Evolutionary conservation across 2,329 filamentous ascomycete species (phyloP).

Genomic region (Aspergillus costaricaensis): DNA sequence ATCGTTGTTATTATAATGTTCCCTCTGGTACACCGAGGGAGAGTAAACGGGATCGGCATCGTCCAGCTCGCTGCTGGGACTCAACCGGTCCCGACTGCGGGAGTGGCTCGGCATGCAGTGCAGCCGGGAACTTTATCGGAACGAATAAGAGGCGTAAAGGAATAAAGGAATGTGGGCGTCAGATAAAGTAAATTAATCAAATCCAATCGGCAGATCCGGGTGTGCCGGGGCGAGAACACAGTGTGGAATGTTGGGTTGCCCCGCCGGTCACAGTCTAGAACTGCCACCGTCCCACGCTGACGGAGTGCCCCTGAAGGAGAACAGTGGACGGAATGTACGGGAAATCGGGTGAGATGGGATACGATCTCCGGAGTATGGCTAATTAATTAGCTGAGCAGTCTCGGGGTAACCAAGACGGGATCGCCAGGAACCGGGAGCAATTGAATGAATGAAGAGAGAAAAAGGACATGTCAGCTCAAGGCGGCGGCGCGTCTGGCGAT

Average conservation of each 20-base stretch:
- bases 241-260: neutral
- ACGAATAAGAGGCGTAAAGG: neutral
- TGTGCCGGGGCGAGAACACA: neutral
- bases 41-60: constrained; percentile 17
- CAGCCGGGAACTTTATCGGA: constrained; percentile 4
- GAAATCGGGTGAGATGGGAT: no score
- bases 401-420: neutral
- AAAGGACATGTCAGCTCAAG: neutral
- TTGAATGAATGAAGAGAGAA: neutral
- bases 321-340: no score
- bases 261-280: neutral
- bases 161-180: neutral
- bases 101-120: constrained; percentile 37
- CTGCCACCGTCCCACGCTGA: neutral
- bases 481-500: constrained; percentile 1
- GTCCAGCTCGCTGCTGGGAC: constrained; percentile 27
- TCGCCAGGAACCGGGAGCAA: neutral
- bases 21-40: constrained; percentile 9
- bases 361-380: no score
- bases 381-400: no score
- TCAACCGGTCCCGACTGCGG: constrained; percentile 36
- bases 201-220: neutral
- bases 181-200: neutral
- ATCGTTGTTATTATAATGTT: neutral
- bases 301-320: neutral